phyloP scores from a whole-genome alignment of 805 yeast genomes.

The Saccharomycopsis sp. region DNA sequence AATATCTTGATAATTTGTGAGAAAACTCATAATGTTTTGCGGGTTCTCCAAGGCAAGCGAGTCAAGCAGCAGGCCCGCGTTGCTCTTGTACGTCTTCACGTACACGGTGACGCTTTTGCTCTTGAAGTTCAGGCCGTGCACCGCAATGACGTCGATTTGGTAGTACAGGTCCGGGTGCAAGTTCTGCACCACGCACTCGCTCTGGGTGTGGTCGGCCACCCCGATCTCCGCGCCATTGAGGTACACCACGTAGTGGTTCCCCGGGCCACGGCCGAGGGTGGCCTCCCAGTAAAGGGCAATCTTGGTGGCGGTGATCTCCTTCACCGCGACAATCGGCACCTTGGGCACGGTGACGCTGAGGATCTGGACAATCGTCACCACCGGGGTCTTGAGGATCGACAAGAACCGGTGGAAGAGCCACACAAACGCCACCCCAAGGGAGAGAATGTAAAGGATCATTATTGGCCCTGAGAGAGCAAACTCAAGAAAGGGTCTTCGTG shows the following conservation, averaged over 20 bases:
- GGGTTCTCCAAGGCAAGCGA: conserved; percentile 16
- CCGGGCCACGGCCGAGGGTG: conserved; percentile 11
- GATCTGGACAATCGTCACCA: conserved; percentile 7
- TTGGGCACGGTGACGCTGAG: conserved; percentile 15
- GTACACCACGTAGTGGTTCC: conserved; percentile 14
- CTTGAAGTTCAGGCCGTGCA: conserved; percentile 9
- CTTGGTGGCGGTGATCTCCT: conserved; percentile 3
- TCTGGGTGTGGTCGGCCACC: conserved; percentile 9
- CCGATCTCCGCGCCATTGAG: conserved; percentile 16
- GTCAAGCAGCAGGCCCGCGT: conserved; percentile 1
- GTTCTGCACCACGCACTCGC: conserved; percentile 9
- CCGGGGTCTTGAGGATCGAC: conserved; percentile 9
- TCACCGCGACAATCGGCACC: conserved; percentile 16
- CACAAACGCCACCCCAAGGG: conserved; percentile 6
- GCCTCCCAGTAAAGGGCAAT: conserved; percentile 18
- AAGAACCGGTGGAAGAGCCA: conserved; percentile 13
- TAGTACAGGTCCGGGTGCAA: conserved; percentile 16
- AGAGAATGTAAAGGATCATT: conserved; percentile 13
- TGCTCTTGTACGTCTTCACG: conserved; percentile 13
- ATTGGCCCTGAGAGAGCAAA: no score
- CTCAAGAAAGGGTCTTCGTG: no score
- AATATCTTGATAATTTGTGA: conserved; percentile 6
- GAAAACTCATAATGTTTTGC: conserved; percentile 12
- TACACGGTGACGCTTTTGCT: conserved; percentile 15
- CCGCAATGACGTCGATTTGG: conserved; percentile 19